These are phyloP conservation scores for Potentilla sterilis DNA, from an alignment of 306 rosid species.

Conservation along the genomic window DNA sequence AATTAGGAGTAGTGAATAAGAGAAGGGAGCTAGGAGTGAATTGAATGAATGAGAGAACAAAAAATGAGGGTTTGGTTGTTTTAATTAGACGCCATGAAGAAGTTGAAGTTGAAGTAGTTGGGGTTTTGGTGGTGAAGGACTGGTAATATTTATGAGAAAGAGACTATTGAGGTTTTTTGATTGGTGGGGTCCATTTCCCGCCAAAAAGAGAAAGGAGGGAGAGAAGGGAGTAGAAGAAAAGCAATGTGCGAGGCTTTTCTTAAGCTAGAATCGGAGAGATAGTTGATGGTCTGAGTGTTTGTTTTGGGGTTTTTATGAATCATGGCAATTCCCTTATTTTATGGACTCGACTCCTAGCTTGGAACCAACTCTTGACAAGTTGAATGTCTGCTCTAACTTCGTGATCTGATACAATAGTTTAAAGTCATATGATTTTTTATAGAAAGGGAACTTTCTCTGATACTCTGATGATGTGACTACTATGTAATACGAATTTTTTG, in stretches of 20 bases:
- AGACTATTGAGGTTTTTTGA: conserved; percentile 32
- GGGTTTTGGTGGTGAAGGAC: conserved; percentile 9
- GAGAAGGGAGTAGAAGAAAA: conserved; percentile 69
- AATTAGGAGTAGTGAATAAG: neutral
- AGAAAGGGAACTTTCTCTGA: neutral
- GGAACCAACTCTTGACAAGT: too few species aligned
- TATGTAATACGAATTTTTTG: neutral
- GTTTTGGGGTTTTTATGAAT: too few species aligned
- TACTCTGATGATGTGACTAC: neutral
- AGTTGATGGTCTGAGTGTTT: neutral
- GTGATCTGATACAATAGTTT: conserved; percentile 1
- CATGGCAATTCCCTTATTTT: too few species aligned
- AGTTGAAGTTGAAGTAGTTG: conserved; percentile 9
- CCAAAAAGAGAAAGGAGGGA: conserved; percentile 32
- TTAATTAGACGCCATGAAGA: conserved; percentile 8
- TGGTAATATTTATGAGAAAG: conserved; percentile 43
- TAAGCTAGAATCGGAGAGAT: neutral
- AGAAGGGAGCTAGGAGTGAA: neutral
- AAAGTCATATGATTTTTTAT: neutral
- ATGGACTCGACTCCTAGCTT: too few species aligned
- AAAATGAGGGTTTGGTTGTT: neutral
- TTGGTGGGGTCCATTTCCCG: conserved; percentile 61
- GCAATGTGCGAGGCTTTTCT: conserved; percentile 24
- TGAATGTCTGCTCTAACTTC: neutral
- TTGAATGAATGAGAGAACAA: neutral